Base-by-base conservation (phyloP, 176 grass and related monocot genomes). In the Eleusine coracana region DNA sequence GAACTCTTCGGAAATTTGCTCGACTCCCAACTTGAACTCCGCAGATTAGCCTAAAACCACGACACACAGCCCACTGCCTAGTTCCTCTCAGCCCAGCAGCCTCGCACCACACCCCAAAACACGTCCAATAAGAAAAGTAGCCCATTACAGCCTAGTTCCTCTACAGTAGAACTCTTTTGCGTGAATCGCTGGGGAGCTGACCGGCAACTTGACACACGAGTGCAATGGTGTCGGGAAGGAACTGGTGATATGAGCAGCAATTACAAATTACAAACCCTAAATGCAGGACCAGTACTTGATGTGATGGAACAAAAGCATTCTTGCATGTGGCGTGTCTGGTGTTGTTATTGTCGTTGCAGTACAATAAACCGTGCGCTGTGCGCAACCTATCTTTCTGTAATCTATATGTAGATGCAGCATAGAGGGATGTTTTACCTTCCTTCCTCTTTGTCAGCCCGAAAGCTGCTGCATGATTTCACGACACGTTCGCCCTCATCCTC, bases 311-410 rank as follows among this genome's bases (percentile, higher is more conserved):
- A 9, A 75, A 75, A 58, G 73, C 50, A 5, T 39, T 75, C 51
- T 37, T 59, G 51, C 73, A 75, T 56, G 73, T 58, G 49, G 29
- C 29, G 4, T 75, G 73, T 40, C 34, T 59, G 46, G n/a, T 28
- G 15, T 54, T 34, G 31, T 34, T 34, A 7, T 37, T 36, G 54
- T 38, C 34, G 38, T 75, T 75, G 51, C 50, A 21, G 13, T 51
- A 51, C 16, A 11, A 16, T 34, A 14, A 5, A n/a, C 16, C 29
- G 7, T n/a, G 16, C 29, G 29, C 16, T 16, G 7, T n/a, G 16
- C 29, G 29, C 34, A 75, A 58, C 73, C 71, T 20, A 45, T 50
- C 44, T 51, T 28, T 31, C 23, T 73, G 16, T 34, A 34, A 2
- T 34, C 31, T 1, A 34, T 34, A 34, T 34, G 31, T 2, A 34